Base-by-base conservation (phyloP, 768 basidiomycete genomes). In the Agrocybe praecox region DNA sequence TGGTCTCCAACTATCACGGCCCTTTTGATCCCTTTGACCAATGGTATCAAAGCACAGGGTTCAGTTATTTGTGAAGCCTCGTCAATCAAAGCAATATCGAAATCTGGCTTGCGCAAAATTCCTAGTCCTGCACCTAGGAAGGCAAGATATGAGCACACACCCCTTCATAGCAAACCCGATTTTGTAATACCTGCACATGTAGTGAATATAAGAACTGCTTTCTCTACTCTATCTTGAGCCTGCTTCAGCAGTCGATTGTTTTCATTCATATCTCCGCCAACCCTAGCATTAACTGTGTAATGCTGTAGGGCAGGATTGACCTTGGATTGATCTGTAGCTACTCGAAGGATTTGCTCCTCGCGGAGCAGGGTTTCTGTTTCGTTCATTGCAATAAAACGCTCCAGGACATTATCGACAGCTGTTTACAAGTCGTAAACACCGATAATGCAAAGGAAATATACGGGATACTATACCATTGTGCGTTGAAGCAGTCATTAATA, bases 1-100 rank as follows among this genome's bases (percentile, higher is more conserved):
- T 89, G 87, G 62, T 89, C 86, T 10, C 88, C 88, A 4, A 89
- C 87, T 12, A 89, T 70, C 6, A 88, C 78, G 0, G 82, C 86
- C 47, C 78, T 71, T 47, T 71, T 68, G 44, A 82, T 79, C 2
- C 85, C 87, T 64, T 89, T 89, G 10, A 87, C 85, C 3, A 89
- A 72, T 0, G 88, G 86, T 29, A 89, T 87, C 33, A 89, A 72
- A 0, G 86, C 80, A 49, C 78, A 79, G 2, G 86, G 83, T 59
- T 89, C 88, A 0, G 86, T 88, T 9, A 89, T 81, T 64, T 88
- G 87, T 0, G 86, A 88, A 0, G 87, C 87, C 61, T 89, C 86
- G 63, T 89, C 88, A 42, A 89, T 85, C 45, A 89, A 70, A 0
- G 82, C 85, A 19, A 83, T 80, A 40, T 82, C 82, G 61, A 88